Conservation (phyloP, 2,329 filamentous ascomycete species). For the Colletotrichum sp. region DNA sequence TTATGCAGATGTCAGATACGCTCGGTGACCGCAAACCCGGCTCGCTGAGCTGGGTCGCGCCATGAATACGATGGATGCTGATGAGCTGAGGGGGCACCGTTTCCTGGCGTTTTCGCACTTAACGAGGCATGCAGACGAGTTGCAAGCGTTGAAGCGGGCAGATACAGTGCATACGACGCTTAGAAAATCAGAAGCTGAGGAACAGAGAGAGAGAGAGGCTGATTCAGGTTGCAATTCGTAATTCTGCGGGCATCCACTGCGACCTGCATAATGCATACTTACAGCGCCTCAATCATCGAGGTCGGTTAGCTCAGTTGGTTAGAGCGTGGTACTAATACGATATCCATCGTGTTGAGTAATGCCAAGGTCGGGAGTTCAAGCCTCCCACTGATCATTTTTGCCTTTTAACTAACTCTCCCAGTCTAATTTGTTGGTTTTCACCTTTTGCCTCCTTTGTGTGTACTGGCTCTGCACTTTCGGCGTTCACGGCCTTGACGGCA, state of each 20-base stretch:
- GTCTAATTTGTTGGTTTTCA: accelerated
- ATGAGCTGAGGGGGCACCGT: background rate
- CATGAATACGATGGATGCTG: background rate
- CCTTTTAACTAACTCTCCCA: background rate
- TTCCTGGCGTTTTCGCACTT: background rate
- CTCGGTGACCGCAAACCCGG: no score
- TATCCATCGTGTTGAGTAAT: background rate
- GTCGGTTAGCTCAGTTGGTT: conserved; percentile 23
- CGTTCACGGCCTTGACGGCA: background rate
- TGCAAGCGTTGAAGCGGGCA: background rate
- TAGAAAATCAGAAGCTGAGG: background rate
- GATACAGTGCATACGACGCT: background rate
- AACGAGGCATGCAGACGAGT: background rate
- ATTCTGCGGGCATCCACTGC: no score
- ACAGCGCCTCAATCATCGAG: background rate
- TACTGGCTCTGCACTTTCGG: background rate
- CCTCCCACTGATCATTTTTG: conserved; percentile 19
- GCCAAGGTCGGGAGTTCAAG: conserved; percentile 21
- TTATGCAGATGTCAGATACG: no score
- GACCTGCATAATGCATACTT: no score
- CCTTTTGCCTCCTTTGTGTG: background rate
- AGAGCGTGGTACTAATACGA: conserved; percentile 22
- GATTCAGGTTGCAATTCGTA: no score
- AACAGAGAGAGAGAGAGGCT: background rate
- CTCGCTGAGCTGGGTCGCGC: no score